Conservation (phyloP, 192 early-diverging fungal species). For the Coemansia sp. region DNA sequence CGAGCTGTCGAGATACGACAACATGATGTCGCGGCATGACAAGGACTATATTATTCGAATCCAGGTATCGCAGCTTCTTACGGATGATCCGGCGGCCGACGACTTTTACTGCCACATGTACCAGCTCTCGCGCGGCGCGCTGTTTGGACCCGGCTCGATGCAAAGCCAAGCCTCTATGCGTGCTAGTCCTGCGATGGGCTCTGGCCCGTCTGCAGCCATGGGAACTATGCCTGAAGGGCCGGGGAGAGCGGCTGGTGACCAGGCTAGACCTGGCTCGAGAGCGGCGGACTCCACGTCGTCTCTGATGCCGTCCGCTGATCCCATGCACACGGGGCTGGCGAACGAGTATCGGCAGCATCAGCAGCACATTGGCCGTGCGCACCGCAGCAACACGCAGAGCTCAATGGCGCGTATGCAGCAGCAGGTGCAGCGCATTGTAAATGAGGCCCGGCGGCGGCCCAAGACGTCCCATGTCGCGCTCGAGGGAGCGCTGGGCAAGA, state of each 20-base stretch:
- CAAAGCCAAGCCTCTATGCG: constrained; percentile 7
- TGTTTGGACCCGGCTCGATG: constrained; percentile 12
- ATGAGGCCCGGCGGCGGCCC: constrained; percentile 83
- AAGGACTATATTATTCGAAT: constrained; percentile 94
- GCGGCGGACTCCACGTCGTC: not conserved
- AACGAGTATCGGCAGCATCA: constrained; percentile 9
- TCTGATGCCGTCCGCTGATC: not conserved
- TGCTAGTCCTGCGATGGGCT: not conserved
- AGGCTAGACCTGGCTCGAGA: not conserved
- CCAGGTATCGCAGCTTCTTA: constrained; percentile 92
- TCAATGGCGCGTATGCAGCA: constrained; percentile 82
- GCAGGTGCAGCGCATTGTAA: constrained; percentile 96
- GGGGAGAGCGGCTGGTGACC: not conserved
- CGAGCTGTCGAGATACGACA: constrained; percentile 75
- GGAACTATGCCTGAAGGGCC: not conserved
- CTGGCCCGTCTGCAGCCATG: not conserved
- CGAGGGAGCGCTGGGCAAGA: constrained; percentile 95
- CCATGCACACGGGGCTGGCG: not conserved
- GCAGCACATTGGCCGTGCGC: constrained; percentile 21
- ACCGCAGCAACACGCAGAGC: constrained; percentile 51
- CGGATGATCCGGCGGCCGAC: constrained; percentile 88
- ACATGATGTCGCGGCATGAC: constrained; percentile 91
- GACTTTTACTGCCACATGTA: constrained; percentile 98
- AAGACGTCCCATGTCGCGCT: constrained; percentile 83
- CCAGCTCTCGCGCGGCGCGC: constrained; percentile 63